Base-by-base conservation (phyloP, 805 yeast species). In the Hanseniaspora lachancei region DNA sequence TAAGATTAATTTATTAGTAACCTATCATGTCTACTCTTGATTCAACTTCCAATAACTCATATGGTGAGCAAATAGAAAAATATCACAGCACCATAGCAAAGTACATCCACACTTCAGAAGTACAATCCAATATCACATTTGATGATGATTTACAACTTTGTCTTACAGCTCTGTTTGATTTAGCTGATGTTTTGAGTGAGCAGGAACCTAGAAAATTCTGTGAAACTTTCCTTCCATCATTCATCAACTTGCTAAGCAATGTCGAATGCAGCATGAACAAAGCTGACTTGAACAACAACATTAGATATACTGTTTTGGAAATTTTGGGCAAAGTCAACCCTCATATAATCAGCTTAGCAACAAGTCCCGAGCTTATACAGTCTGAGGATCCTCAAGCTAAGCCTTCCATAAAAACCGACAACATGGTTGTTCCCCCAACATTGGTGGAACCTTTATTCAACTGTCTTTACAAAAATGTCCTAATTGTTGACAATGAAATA, bases 401-500 rank as follows among this genome's bases (percentile, higher is more conserved):
- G 13, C 54, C 54, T 10, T 34, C 39, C 13, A 41, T 50, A 21
- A 51, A 51, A 36, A 51, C 55, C 7, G 49, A 43, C 27, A 43
- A 51, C 12, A 51, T 43, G 55, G 49, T 44, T 5, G 43, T 43
- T 5, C 23, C 29, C 13, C 44, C 55, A 18, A 29, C 38, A 7
- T n/a, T 44, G 16, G 44, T 51, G 27, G 55, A 51, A 44, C 49
- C 55, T 35, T 20, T 55, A 4, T 49, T 55, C 29, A 27, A 34
- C 8, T 23, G 41, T 43, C 34, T 75, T 10, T 70, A 91, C 54
- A 79, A 82, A 62, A 67, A 72, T 23, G 71, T 84, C 15, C 72
- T 91, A 57, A 79, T 77, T 20, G 74, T 71, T 16, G 99, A 95
- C 64, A 93, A 93, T 66, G 99, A 95, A 68, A 97, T 89, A 59